Evolutionary conservation across 768 basidiomycete species (phyloP), one percentile per base, ranked within the genome.

Genomic region (Dioszegia hungarica): DNA sequence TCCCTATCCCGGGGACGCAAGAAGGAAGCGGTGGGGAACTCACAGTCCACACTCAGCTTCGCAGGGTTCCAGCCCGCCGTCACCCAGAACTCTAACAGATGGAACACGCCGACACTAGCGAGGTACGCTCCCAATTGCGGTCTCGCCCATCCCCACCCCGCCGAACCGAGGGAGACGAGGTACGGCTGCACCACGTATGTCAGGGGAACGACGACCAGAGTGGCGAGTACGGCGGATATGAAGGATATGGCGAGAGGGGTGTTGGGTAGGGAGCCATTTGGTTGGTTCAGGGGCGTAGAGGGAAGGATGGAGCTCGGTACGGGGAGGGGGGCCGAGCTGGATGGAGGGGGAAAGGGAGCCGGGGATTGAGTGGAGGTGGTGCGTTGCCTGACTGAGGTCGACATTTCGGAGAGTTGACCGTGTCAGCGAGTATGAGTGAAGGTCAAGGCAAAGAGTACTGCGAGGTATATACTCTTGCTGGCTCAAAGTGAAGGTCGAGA

Each of bases 31-130:
- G 19, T 12, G 27, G 5, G 1, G 24, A 11, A 81, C 90, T 80
- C 73, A 94, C 95, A 97, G 71, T 92, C 89, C 8, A 95, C 84
- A 57, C 85, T 89, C 70, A 91, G 88, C 77, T 93, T 95, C 50
- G 88, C 86, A 37, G 86, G 78, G 75, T 98, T 98, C 87, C 90
- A 98, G 22, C 90, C 90, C 0, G 93, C 93, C 6, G 95, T 95
- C 3, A 93, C 90, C 34, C 87, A 88, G 69, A 92, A 98, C 75
- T 99, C 95, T 12, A 83, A 84, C 84, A 90, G 87, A 69, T 99
- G 95, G 75, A 99, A 99, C 33, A 81, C 79, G 0, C 89, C 81
- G 88, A 90, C 90, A 4, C 86, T 81, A 31, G 87, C 84, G 37
- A 89, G 60, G 74, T 92, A 98, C 74, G 89, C 85, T 0, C 88